Conservation (phyloP, 805 yeast species). For the Saccharomycopsis vini region DNA sequence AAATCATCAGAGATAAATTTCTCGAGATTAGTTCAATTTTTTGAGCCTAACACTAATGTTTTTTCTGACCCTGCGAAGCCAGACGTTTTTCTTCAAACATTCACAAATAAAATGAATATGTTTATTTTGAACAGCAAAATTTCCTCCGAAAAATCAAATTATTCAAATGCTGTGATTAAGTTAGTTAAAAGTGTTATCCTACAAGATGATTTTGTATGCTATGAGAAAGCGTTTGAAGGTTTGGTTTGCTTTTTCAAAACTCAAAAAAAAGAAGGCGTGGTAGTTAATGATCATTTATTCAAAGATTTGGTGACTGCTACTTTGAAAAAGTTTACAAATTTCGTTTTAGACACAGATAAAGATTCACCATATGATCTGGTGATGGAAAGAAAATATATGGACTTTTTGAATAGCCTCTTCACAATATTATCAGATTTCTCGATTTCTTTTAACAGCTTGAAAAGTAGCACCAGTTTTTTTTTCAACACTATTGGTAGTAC, state of each 20-base stretch:
- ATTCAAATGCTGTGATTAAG: slow-evolving; percentile 4
- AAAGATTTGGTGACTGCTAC: slow-evolving; percentile 9
- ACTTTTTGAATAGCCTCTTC: background rate
- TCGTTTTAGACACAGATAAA: background rate
- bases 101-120: slow-evolving; percentile 16
- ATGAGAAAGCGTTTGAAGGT: slow-evolving; percentile 16
- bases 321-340: slow-evolving; percentile 1
- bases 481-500: background rate
- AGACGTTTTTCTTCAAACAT: slow-evolving; percentile 16
- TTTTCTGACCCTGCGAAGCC: slow-evolving; percentile 13
- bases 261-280: background rate
- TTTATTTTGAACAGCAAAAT: slow-evolving; percentile 11
- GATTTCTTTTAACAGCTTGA: background rate
- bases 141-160: slow-evolving; percentile 4
- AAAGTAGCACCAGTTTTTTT: background rate
- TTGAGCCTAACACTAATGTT: slow-evolving; percentile 16
- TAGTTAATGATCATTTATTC: slow-evolving; percentile 4
- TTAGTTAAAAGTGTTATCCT: slow-evolving; percentile 7
- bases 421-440: background rate
- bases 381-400: slow-evolving; percentile 4
- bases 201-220: slow-evolving; percentile 12
- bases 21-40: slow-evolving; percentile 14
- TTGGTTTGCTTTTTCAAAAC: slow-evolving; percentile 5
- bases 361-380: background rate
- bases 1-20: background rate